Evolutionary conservation across 306 rosid genomes (phyloP).

Genomic region (Pterocarpus santalinus): DNA sequence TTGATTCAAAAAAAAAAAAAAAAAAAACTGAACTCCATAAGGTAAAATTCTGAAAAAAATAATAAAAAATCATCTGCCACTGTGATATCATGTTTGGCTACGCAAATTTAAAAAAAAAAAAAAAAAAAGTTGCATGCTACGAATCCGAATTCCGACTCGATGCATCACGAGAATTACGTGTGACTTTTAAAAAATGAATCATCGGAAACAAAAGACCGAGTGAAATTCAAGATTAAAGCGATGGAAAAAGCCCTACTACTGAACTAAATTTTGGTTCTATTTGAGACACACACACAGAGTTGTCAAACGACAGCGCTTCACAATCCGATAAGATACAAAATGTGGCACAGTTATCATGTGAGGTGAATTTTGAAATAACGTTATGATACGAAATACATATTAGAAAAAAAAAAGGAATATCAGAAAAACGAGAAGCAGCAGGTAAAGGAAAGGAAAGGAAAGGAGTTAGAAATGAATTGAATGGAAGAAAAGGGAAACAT

Average conservation of each 20-base stretch:
- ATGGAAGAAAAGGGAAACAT: conserved; percentile 19
- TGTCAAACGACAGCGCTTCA: neutral
- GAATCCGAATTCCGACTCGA: neutral
- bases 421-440: neutral
- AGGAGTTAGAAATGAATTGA: neutral
- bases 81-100: neutral
- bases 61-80: neutral
- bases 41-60: neutral
- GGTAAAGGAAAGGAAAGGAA: neutral
- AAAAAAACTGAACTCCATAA: neutral
- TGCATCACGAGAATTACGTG: neutral
- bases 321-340: conserved; percentile 26
- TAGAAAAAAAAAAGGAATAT: neutral
- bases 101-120: neutral
- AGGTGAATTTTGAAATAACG: conserved; percentile 17
- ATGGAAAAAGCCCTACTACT: conserved; percentile 25
- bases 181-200: neutral
- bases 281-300: neutral
- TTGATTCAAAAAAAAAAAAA: neutral
- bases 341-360: neutral
- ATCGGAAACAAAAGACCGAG: neutral
- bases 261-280: conserved; percentile 1
- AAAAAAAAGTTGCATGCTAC: neutral
- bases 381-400: neutral
- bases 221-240: neutral